Percentiles rank a stretch among this genome's conserved stretches.
Evolutionary conservation across 306 rosid genomes (phyloP).

Genomic region (Alnus glutinosa): DNA sequence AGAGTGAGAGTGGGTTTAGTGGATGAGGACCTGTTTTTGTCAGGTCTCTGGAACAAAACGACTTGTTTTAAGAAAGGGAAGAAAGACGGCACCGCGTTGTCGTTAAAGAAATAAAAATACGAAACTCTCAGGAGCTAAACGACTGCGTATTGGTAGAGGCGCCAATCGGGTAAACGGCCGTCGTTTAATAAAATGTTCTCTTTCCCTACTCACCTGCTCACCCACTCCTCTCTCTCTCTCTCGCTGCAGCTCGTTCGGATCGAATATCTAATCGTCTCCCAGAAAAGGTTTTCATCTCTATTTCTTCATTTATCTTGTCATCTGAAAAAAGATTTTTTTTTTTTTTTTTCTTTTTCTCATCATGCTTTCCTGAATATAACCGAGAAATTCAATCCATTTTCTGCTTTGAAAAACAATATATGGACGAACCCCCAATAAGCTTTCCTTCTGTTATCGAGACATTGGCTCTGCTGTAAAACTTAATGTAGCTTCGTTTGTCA

Average conservation of each 20-base stretch:
- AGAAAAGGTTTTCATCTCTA: neutral
- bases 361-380: neutral
- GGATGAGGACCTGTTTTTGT: conserved; percentile 6
- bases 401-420: neutral
- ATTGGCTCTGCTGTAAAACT: neutral
- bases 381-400: neutral
- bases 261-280: neutral
- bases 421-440: neutral
- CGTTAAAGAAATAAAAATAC: too few relatives aligned
- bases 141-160: neutral
- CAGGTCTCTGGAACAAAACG: too few relatives aligned
- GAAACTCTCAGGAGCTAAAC: too few relatives aligned
- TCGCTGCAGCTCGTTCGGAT: neutral
- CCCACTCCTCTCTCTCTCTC: neutral
- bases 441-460: neutral
- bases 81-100: too few relatives aligned
- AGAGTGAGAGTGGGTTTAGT: conserved; percentile 24
- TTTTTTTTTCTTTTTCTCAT: too few relatives aligned
- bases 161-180: neutral
- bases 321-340: neutral
- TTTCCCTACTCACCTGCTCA: neutral
- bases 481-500: neutral
- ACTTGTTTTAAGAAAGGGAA: neutral
- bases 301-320: neutral
- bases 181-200: neutral